phyloP scores from a whole-genome alignment of 768 basidiomycete genomes.

The Suillus paluster region DNA sequence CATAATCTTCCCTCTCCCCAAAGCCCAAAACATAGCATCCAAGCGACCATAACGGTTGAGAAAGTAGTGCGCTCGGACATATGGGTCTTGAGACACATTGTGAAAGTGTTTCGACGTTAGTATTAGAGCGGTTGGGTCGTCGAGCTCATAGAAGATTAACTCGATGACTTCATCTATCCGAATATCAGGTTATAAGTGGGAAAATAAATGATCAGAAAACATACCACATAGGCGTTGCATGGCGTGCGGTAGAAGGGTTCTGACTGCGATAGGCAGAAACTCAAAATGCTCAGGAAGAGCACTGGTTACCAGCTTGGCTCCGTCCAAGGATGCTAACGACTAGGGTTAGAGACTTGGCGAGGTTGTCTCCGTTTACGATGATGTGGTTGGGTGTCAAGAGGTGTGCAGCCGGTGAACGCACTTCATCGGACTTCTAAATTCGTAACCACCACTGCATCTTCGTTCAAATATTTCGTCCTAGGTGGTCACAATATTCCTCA shows the following conservation, averaged over 20 bases:
- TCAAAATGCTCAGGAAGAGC: not conserved
- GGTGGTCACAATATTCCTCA: not conserved
- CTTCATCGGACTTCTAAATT: constrained; percentile 42
- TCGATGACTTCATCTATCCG: constrained; percentile 66
- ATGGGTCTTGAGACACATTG: constrained; percentile 70
- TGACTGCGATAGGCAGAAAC: constrained; percentile 9
- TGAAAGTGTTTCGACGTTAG: constrained; percentile 62
- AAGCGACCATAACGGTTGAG: constrained; percentile 71
- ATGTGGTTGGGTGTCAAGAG: constrained; percentile 39
- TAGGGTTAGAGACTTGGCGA: not conserved
- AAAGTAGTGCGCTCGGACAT: constrained; percentile 80
- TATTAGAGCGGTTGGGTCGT: constrained; percentile 64
- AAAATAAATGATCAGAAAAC: constrained; percentile 31
- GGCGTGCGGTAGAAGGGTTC: constrained; percentile 13
- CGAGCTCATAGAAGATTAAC: constrained; percentile 72
- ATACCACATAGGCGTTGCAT: constrained; percentile 75
- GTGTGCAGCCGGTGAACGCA: constrained; percentile 35
- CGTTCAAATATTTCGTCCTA: not conserved
- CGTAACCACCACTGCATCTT: constrained; percentile 22
- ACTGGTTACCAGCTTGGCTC: constrained; percentile 3
- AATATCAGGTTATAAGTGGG: constrained; percentile 12
- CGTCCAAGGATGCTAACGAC: not conserved
- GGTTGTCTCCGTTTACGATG: constrained; percentile 34
- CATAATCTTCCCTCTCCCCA: constrained; percentile 70
- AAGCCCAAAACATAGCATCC: constrained; percentile 76